Evolutionary conservation across 176 grass and related monocot species (phyloP).

Genomic region (Alloteropsis semialata): DNA sequence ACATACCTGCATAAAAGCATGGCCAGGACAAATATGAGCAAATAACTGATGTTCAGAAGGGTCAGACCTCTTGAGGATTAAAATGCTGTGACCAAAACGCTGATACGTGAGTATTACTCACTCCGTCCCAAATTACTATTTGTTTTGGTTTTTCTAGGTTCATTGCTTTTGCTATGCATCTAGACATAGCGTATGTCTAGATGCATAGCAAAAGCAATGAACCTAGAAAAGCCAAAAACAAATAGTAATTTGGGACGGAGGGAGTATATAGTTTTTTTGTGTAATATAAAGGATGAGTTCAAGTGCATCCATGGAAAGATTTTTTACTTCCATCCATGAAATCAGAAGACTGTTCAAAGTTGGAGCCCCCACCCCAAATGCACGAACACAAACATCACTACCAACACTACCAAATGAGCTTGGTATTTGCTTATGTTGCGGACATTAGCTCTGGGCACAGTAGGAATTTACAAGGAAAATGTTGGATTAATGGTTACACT

Average conservation of each 20-base stretch:
- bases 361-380: neutral
- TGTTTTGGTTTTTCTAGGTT: no score
- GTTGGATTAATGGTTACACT: neutral
- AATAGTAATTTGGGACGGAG: no score
- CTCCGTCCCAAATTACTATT: no score
- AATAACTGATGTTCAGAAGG: slow-evolving; percentile 9
- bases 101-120: neutral
- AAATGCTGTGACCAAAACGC: neutral
- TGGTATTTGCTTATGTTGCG: neutral
- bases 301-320: neutral
- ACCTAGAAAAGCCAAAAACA: no score
- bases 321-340: neutral
- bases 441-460: neutral
- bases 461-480: neutral
- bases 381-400: neutral
- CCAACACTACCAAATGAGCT: neutral
- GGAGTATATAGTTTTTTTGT: neutral
- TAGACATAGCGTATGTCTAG: no score
- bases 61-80: neutral
- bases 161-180: no score
- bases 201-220: no score
- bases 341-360: neutral
- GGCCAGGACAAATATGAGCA: slow-evolving; percentile 36
- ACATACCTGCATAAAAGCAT: slow-evolving; percentile 66
- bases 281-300: neutral